Conservation (phyloP, 371 early-diverging fungal genomes). For the Rhizopus sp. region DNA sequence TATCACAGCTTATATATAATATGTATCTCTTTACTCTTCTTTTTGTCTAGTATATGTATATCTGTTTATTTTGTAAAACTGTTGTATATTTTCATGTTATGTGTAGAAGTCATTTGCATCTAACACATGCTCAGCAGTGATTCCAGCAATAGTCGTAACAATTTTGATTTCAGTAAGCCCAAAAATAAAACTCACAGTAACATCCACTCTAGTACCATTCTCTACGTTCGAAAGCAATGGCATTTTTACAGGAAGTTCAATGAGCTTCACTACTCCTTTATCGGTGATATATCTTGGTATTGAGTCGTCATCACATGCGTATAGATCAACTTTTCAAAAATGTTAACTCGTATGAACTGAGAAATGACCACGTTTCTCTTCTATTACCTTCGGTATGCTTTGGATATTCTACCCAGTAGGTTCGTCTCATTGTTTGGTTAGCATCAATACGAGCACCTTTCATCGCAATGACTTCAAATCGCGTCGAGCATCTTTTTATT, state of each 20-base stretch:
- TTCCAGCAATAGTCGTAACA: constrained; percentile 11
- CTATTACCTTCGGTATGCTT: constrained; percentile 28
- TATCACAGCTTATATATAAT: no score
- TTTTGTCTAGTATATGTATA: no score
- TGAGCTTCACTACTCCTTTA: constrained; percentile 46
- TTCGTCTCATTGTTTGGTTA: constrained; percentile 26
- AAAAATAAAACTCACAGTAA: constrained; percentile 44
- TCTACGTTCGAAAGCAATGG: constrained; percentile 42
- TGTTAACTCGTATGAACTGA: constrained; percentile 37
- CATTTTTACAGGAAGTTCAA: constrained; percentile 54
- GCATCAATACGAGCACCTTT: constrained; percentile 44
- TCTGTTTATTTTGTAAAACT: no score
- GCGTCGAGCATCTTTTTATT: constrained; percentile 47
- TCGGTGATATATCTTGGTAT: constrained; percentile 49
- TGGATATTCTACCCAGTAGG: constrained; percentile 34
- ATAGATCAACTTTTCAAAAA: constrained; percentile 29
- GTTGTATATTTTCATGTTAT: not conserved
- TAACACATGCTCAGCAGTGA: constrained; percentile 13
- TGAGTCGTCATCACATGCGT: constrained; percentile 46
- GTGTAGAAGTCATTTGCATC: not conserved
- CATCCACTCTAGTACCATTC: constrained; percentile 47
- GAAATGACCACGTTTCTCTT: constrained; percentile 21
- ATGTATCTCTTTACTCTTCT: no score
- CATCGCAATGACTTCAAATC: constrained; percentile 49
- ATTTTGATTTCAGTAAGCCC: constrained; percentile 17